Conservation (phyloP, 345 rosid species). For the Eucalyptus marginata region DNA sequence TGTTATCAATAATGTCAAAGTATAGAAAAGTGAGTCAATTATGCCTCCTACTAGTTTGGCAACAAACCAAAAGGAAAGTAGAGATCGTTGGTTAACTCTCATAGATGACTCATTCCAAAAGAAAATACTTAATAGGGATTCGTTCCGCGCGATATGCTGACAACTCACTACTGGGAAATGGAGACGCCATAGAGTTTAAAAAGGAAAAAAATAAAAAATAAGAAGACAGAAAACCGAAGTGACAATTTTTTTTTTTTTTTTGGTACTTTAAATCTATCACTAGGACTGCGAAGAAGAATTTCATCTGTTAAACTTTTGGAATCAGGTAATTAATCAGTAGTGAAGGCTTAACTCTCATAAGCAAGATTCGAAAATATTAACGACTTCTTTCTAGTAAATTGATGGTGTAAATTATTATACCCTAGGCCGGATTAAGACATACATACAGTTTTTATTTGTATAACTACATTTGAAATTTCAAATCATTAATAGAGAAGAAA, state of each 20-base stretch:
- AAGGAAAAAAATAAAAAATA: rapidly evolving
- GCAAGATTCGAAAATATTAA: neutral
- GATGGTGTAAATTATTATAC: neutral
- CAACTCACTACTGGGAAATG: neutral
- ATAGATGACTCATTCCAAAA: neutral
- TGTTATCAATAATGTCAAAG: neutral
- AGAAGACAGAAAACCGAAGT: neutral
- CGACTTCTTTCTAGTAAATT: neutral
- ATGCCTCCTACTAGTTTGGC: neutral
- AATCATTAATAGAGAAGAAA: neutral
- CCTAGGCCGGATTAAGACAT: neutral
- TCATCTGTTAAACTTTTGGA: neutral
- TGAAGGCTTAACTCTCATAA: neutral
- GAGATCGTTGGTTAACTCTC: neutral
- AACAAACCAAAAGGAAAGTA: neutral
- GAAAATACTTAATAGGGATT: no score
- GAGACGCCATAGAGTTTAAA: neutral
- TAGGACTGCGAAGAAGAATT: neutral
- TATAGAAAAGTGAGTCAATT: neutral
- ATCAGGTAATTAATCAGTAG: neutral
- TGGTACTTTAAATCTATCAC: neutral
- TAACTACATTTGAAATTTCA: neutral
- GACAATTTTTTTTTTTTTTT: neutral
- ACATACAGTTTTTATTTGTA: neutral
- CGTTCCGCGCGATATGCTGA: neutral